Evolutionary conservation across 73 alveolate genomes (phyloP), one percentile per base, ranked within the genome.

Genomic region (Tetrahymena borealis): DNA sequence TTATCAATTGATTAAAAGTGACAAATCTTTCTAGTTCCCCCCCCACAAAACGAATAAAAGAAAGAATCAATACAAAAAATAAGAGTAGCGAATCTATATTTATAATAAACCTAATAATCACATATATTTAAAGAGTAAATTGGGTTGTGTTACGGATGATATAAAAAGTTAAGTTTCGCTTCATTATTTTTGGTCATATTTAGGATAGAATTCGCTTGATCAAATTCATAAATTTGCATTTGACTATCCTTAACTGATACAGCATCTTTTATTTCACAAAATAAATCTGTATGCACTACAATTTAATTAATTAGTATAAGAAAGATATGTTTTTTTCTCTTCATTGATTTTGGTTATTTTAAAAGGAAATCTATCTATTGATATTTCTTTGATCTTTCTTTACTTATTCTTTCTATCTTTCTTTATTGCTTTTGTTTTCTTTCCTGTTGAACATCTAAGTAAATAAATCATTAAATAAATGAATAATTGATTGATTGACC

Each of bases 81-180:
- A 15, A 60, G 28, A 35, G 35, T 16, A 18, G 85, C 85, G 28
- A 60, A 60, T 60, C 85, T 60, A 60, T 60, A 24, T 60, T 60
- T 60, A 60, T 60, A 60, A 24, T 60, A 6, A 60, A 60, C 37
- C n/a, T 24, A 60, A 60, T 60, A 60, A 24, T 24, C 37, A 60
- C 85, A 60, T 60, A 60, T 60, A 60, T 60, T 60, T 60, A 60
- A 60, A 60, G 85, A 60, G 85, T 60, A 60, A 60, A 60, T 60
- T 60, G 38, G 85, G 28, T n/a, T n/a, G n/a, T 16, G 35, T 60
- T 60, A 10, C 6, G 37, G 37, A 18, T 24, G 85, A 60, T 60
- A 60, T 60, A 60, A 60, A 60, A 60, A 60, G 85, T 60, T 60
- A 60, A 60, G 85, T 60, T 60, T 60, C 85, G 85, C 85, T 60